Base-by-base conservation (phyloP, 805 yeast genomes). In the Yamadazyma insecticola region DNA sequence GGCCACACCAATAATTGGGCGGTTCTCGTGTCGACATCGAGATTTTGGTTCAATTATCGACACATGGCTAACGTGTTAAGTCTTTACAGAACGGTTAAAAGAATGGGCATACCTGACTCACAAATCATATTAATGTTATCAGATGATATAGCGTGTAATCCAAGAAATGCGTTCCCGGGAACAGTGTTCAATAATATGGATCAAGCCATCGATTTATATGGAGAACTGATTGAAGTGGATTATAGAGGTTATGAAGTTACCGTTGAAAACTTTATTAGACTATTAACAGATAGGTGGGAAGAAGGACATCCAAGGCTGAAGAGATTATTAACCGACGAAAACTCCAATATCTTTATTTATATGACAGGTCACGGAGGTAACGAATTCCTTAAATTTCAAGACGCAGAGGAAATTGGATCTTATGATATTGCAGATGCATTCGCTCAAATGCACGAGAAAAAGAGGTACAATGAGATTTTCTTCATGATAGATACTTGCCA, bases 341-440 rank as follows among this genome's bases (percentile, higher is more conserved):
- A 87, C 53, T 85, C 96, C 18, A 92, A 92, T 55, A 87, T 92
- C 30, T 85, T 92, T 57, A 82, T 92, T 16, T 92, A 92, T 55
- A 71, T 92, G 78, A 92, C 98, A 1, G 99, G 99, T 15, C 99
- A 92, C 57, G 99, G 99, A 15, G 99, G 99, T 31, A 87, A 89
- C 49, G 97, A 92, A 57, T 92, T 92, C 57, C 72, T 92, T 48
- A 92, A 92, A 59, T 92, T 92, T 57, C 99, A 92, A 62, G 99
- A 92, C 53, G 96, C 97, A 8, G 98, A 92, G 55, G 98, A 92
- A 50, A 88, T 92, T 36, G 88, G 96, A 2, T 79, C 96, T 7
- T 81, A 86, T 62, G 99, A 92, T 58, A 74, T 92, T 39, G 97
- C 98, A 2, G 96, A 92, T 60, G 97, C 97, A 2, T 86, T 92